These are phyloP conservation scores for Tetraselmis chui DNA, from an alignment of 139 green algal species.

Conservation along the genomic window DNA sequence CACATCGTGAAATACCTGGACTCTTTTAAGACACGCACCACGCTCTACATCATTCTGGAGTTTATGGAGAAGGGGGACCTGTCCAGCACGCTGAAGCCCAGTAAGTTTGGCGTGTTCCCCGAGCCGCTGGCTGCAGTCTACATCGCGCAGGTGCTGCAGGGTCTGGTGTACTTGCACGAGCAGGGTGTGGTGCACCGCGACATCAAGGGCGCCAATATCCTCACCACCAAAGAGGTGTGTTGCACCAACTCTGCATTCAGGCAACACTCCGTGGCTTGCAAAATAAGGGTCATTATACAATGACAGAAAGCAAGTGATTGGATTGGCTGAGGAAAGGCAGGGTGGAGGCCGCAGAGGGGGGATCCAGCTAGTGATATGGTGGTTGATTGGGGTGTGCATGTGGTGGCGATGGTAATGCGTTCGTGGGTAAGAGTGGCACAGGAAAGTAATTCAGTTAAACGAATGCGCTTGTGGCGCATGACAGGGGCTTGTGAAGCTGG, in stretches of 20 bases:
- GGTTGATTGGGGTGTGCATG: no score
- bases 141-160: constrained; percentile 76
- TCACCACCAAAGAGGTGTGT: constrained; percentile 86
- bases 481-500: constrained; percentile 91
- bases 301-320: neutral
- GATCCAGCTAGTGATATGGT: no score
- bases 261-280: neutral
- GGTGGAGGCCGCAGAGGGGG: neutral
- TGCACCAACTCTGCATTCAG: neutral
- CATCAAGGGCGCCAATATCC: constrained; percentile 95
- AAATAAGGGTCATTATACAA: constrained; percentile 5
- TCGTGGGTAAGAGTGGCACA: no score
- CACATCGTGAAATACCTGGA: constrained; percentile 98
- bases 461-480: no score
- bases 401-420: no score
- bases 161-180: constrained; percentile 85
- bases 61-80: constrained; percentile 92
- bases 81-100: constrained; percentile 76
- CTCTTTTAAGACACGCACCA: constrained; percentile 77
- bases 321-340: neutral
- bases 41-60: constrained; percentile 95
- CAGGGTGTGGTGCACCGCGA: constrained; percentile 93
- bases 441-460: no score
- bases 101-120: constrained; percentile 82
- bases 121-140: constrained; percentile 86